Conservation (phyloP, 345 rosid species). For the Noccaea bulbosa region DNA sequence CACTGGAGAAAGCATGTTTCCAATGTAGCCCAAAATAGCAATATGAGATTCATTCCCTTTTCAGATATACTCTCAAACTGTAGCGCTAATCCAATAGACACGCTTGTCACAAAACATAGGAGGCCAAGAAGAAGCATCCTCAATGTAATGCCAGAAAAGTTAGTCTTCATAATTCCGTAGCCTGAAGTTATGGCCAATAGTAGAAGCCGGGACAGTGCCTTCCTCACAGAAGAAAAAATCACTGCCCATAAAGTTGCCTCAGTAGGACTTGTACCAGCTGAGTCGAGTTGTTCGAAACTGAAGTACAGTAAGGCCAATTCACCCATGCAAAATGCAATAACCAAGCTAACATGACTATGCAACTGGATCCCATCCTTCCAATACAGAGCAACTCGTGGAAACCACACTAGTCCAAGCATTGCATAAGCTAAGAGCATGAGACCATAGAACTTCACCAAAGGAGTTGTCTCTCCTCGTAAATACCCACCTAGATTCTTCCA, state of each 20-base stretch:
- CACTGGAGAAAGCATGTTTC: slow-evolving; percentile 74
- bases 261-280: slow-evolving; percentile 68
- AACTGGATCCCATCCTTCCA: slow-evolving; percentile 81
- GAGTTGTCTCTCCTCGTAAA: slow-evolving; percentile 86
- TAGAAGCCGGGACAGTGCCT: slow-evolving; percentile 77
- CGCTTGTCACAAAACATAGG: slow-evolving; percentile 62
- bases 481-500: slow-evolving; percentile 87
- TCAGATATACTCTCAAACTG: slow-evolving; percentile 49
- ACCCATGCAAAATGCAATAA: slow-evolving; percentile 85
- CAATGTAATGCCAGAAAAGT: slow-evolving; percentile 70
- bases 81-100: slow-evolving; percentile 56
- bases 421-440: slow-evolving; percentile 76
- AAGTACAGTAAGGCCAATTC: slow-evolving; percentile 71
- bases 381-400: slow-evolving; percentile 62
- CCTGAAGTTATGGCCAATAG: slow-evolving; percentile 82
- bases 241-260: slow-evolving; percentile 72
- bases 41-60: slow-evolving; percentile 58
- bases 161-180: slow-evolving; percentile 74
- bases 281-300: slow-evolving; percentile 66
- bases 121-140: slow-evolving; percentile 66
- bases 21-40: slow-evolving; percentile 65
- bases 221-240: slow-evolving; percentile 67
- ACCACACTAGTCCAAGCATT: slow-evolving; percentile 69
- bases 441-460: slow-evolving; percentile 64
- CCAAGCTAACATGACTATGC: slow-evolving; percentile 75